Percentiles rank a stretch among this genome's conserved stretches.
Evolutionary conservation across 257 asterid species (phyloP).

Genomic region (Solanum okadae): DNA sequence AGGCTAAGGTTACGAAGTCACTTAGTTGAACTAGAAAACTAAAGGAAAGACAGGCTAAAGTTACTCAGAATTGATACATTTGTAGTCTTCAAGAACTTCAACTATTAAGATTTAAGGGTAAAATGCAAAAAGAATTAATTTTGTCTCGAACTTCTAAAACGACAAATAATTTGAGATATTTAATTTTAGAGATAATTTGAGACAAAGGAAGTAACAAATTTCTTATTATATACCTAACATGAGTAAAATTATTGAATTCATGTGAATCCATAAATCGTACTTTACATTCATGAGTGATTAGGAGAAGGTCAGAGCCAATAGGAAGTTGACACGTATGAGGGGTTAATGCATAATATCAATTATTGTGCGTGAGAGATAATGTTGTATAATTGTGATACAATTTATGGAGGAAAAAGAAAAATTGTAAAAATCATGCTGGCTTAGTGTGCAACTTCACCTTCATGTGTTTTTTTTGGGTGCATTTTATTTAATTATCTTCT

Average conservation of each 20-base stretch:
- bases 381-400: not conserved
- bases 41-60: not conserved
- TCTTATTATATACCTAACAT: not conserved
- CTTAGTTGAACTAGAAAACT: not conserved
- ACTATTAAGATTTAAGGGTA: not conserved
- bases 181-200: too few species aligned
- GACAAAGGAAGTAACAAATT: not conserved
- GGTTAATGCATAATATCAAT: not conserved
- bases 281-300: not conserved
- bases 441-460: not conserved
- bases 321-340: not conserved
- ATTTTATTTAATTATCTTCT: not conserved
- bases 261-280: not conserved
- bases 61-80: not conserved
- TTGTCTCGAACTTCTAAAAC: too few species aligned
- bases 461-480: not conserved
- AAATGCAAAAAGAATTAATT: too few species aligned
- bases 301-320: not conserved
- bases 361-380: not conserved
- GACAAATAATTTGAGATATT: too few species aligned
- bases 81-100: not conserved
- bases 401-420: not conserved
- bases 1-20: not conserved
- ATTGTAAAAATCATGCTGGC: not conserved
- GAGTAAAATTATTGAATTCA: not conserved